Evolutionary conservation across 139 green algal genomes (phyloP).

Genomic region (Haematococcus sp.): DNA sequence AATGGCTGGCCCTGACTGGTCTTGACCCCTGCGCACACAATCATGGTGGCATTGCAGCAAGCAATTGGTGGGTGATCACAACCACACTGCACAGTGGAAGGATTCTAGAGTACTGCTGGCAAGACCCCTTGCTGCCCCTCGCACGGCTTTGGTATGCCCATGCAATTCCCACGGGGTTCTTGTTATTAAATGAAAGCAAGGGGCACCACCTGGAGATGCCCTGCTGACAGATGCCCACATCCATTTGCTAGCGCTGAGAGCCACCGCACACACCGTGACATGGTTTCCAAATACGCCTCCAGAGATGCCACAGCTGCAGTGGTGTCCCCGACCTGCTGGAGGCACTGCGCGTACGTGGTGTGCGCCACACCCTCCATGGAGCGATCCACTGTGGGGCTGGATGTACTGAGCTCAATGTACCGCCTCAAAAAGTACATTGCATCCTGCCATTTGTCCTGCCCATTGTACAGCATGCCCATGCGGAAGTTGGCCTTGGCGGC

Average conservation of each 20-base stretch:
- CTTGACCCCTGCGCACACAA: constrained; percentile 20
- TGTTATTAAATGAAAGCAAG: too few relatives aligned
- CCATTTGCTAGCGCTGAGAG: too few relatives aligned
- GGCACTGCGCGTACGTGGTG: constrained; percentile 46
- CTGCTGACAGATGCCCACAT: too few relatives aligned
- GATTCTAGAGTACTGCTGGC: too few relatives aligned
- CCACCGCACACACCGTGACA: neutral
- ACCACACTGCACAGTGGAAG: too few relatives aligned
- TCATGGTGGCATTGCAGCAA: too few relatives aligned
- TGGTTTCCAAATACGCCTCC: constrained; percentile 46
- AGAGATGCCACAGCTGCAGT: constrained; percentile 39
- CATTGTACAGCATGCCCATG: constrained; percentile 50
- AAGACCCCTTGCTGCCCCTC: too few relatives aligned
- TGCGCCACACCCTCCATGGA: constrained; percentile 48
- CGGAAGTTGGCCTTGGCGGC: constrained; percentile 44
- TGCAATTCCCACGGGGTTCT: too few relatives aligned
- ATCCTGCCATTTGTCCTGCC: constrained; percentile 38
- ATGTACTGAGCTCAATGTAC: constrained; percentile 23
- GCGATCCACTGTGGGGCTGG: too few relatives aligned
- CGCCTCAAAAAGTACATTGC: constrained; percentile 35
- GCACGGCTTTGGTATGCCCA: too few relatives aligned
- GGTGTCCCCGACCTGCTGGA: constrained; percentile 15
- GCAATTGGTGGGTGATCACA: too few relatives aligned
- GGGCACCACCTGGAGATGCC: too few relatives aligned
- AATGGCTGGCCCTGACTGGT: constrained; percentile 53